Percentiles rank a stretch among this genome's conserved stretches.
These are phyloP conservation scores for Capsella rubella DNA, from an alignment of 441 rosid species.

Conservation along the genomic window DNA sequence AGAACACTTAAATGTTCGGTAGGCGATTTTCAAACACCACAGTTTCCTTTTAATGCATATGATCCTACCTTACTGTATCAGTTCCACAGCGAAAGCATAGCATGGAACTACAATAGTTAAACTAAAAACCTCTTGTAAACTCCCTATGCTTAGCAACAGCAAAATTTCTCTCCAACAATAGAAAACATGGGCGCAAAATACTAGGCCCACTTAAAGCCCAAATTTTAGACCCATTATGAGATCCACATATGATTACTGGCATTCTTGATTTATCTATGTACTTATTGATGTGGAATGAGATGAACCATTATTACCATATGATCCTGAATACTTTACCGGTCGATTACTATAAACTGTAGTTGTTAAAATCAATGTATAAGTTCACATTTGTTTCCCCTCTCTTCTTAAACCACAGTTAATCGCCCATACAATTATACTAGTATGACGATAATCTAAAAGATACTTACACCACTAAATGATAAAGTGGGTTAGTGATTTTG, in stretches of 20 bases:
- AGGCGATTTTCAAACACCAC: background rate
- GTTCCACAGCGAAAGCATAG: background rate
- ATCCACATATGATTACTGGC: background rate
- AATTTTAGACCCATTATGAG: background rate
- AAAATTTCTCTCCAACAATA: background rate
- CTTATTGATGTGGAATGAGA: no score
- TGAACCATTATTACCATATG: background rate
- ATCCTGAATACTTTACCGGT: background rate
- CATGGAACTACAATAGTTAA: background rate
- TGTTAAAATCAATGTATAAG: background rate
- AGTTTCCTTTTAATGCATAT: no score
- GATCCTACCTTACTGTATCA: background rate
- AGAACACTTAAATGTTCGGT: slow-evolving; percentile 10
- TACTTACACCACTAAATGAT: no score
- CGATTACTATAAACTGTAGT: background rate
- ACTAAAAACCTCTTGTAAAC: background rate
- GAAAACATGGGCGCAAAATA: background rate
- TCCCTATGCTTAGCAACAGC: background rate
- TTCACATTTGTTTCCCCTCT: background rate
- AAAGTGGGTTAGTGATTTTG: slow-evolving; percentile 22
- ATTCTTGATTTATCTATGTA: background rate
- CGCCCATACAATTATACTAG: no score
- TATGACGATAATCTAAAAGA: no score
- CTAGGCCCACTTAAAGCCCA: background rate
- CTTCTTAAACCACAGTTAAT: no score